These are phyloP conservation scores for Populus ilicifolia DNA, from an alignment of 345 rosid genomes.

Conservation along the genomic window DNA sequence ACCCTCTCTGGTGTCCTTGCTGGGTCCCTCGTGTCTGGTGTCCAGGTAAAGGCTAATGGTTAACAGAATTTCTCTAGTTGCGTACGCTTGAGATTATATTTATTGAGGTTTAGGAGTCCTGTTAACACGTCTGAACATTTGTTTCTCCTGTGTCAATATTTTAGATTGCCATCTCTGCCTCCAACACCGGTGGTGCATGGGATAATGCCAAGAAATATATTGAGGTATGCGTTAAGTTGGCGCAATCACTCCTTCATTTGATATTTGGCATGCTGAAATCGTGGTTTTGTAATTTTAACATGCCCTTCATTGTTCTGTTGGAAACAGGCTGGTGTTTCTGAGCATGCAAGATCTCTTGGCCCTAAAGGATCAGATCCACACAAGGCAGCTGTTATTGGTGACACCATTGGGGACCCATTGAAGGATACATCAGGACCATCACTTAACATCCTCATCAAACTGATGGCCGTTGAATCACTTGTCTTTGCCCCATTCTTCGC, in stretches of 20 bases:
- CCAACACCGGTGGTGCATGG: constrained; percentile 99
- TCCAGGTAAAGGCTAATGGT: constrained; percentile 55
- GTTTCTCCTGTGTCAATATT: background rate
- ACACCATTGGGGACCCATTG: constrained; percentile 93
- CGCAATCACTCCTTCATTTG: background rate
- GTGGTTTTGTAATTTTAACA: background rate
- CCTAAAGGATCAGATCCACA: constrained; percentile 95
- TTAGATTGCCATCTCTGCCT: constrained; percentile 88
- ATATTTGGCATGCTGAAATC: background rate
- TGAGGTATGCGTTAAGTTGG: constrained; percentile 46
- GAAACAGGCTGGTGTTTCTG: constrained; percentile 84
- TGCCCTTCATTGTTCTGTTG: background rate
- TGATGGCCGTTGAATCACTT: constrained; percentile 94
- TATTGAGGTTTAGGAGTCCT: background rate
- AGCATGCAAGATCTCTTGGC: constrained; percentile 80
- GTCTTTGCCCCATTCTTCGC: constrained; percentile 98
- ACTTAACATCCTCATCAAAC: constrained; percentile 91
- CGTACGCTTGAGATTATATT: background rate
- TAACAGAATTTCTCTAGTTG: background rate
- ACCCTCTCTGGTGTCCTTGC: constrained; percentile 32
- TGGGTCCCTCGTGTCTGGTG: constrained; percentile 59
- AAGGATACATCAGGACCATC: constrained; percentile 99
- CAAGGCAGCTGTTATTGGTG: constrained; percentile 95
- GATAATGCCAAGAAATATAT: constrained; percentile 99
- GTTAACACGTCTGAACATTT: background rate